Conservation (phyloP, 768 basidiomycete genomes). For the Pleurotus platypus region DNA sequence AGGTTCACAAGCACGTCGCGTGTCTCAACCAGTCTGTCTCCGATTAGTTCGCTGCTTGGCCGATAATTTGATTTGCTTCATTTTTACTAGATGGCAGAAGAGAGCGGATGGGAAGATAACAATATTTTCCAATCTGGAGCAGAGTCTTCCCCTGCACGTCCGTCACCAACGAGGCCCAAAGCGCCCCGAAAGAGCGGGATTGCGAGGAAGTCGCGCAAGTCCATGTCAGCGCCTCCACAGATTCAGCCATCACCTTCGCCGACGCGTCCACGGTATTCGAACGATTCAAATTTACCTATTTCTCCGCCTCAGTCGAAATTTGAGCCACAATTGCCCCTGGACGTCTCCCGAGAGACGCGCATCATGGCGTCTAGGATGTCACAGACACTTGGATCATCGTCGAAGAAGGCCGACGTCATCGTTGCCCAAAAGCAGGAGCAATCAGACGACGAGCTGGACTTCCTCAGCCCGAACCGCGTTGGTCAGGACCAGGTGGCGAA, state of each 20-base stretch:
- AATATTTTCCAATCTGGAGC: conserved; percentile 90
- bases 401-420: background rate
- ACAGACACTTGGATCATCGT: conserved; percentile 8
- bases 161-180: conserved; percentile 49
- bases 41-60: background rate
- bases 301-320: conserved; percentile 57
- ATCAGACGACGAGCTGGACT: conserved; percentile 21
- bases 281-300: conserved; percentile 17
- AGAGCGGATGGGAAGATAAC: conserved; percentile 89
- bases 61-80: conserved; percentile 8
- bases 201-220: conserved; percentile 58
- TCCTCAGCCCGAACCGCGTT: conserved; percentile 10
- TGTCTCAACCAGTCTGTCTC: conserved; percentile 41
- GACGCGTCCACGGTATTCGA: conserved; percentile 20
- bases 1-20: conserved; percentile 49
- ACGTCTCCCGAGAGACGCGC: conserved; percentile 24
- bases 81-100: conserved; percentile 36
- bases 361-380: conserved; percentile 16
- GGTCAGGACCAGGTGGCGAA: background rate
- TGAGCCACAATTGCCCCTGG: conserved; percentile 45
- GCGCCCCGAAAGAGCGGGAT: conserved; percentile 33
- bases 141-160: conserved; percentile 72
- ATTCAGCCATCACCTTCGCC: conserved; percentile 41
- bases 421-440: conserved; percentile 10
- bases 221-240: conserved; percentile 69